Evolutionary conservation across 208 protist genomes (phyloP).

Genomic region (Leptomonas seymouri): DNA sequence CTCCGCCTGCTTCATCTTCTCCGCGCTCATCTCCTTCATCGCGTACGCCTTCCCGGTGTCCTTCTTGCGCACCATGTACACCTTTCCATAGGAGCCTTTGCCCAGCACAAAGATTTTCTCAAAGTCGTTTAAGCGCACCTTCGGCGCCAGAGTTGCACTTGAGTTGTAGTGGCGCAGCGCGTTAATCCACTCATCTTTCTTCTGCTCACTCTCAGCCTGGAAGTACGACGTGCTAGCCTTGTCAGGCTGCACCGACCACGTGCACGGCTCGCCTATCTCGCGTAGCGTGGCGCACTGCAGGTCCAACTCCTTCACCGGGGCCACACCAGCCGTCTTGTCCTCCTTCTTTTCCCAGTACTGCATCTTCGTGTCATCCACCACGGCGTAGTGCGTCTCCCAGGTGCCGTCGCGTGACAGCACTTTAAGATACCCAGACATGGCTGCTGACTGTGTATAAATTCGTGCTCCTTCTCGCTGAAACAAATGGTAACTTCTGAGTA

Average conservation of each 20-base stretch:
- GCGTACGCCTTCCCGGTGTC: constrained; percentile 87
- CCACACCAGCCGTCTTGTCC: constrained; percentile 30
- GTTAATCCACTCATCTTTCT: constrained; percentile 49
- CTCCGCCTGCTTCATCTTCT: constrained; percentile 63
- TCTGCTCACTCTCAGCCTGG: constrained; percentile 40
- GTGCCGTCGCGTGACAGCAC: constrained; percentile 35
- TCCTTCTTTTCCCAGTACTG: constrained; percentile 70
- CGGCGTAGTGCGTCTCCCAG: constrained; percentile 67
- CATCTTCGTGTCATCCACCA: constrained; percentile 60
- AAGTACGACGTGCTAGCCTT: constrained; percentile 32
- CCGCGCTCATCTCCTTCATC: constrained; percentile 90
- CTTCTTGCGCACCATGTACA: constrained; percentile 91
- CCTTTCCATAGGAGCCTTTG: constrained; percentile 91
- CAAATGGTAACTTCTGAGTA: neutral
- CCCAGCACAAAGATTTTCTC: constrained; percentile 88
- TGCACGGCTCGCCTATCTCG: constrained; percentile 30
- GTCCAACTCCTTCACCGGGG: constrained; percentile 50
- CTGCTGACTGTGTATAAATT: neutral
- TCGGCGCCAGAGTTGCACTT: constrained; percentile 35
- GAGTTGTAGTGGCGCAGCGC: constrained; percentile 35
- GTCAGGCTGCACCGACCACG: constrained; percentile 35
- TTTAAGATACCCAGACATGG: constrained; percentile 54
- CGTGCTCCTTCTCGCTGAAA: neutral
- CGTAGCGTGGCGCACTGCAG: constrained; percentile 39
- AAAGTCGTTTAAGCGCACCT: constrained; percentile 90